A percentile compares a stretch with the other conserved stretches of the same genome.
These are phyloP conservation scores for Cryptosporidium sp. DNA, from an alignment of 169 alveolate genomes.

Conservation along the genomic window DNA sequence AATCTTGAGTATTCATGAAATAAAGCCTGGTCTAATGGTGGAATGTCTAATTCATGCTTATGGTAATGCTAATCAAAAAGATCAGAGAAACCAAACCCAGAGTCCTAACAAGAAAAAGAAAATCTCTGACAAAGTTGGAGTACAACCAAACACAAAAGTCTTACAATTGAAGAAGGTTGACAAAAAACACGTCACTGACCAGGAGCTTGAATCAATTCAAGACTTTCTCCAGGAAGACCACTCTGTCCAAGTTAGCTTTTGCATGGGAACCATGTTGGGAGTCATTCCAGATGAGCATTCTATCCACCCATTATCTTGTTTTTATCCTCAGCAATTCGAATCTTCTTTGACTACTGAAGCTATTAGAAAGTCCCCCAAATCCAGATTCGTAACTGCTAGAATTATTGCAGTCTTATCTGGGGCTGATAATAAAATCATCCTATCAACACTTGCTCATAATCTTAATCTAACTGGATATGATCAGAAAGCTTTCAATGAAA, in stretches of 20 bases:
- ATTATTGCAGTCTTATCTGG: constrained; percentile 59
- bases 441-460: constrained; percentile 48
- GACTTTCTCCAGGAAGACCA: constrained; percentile 45
- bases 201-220: constrained; percentile 3
- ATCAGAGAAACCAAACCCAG: background rate
- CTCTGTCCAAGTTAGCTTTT: constrained; percentile 42
- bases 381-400: constrained; percentile 32
- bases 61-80: background rate
- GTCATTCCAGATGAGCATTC: constrained; percentile 62
- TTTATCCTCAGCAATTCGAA: background rate
- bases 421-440: constrained; percentile 11
- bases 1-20: constrained; percentile 41
- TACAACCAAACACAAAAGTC: constrained; percentile 36
- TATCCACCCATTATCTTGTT: constrained; percentile 44
- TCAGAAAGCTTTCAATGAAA: background rate
- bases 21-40: constrained; percentile 56
- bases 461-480: background rate
- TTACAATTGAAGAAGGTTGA: constrained; percentile 31
- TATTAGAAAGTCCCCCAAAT: background rate
- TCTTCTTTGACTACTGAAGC: background rate
- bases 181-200: constrained; percentile 9
- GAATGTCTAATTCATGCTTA: constrained; percentile 59
- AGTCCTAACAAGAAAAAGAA: constrained; percentile 16
- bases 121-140: constrained; percentile 25
- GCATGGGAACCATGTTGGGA: constrained; percentile 73